Percentiles rank a stretch among this genome's conserved stretches.
Evolutionary conservation across 106 monocot genomes (phyloP).

Genomic region (Dioscorea dumetorum): DNA sequence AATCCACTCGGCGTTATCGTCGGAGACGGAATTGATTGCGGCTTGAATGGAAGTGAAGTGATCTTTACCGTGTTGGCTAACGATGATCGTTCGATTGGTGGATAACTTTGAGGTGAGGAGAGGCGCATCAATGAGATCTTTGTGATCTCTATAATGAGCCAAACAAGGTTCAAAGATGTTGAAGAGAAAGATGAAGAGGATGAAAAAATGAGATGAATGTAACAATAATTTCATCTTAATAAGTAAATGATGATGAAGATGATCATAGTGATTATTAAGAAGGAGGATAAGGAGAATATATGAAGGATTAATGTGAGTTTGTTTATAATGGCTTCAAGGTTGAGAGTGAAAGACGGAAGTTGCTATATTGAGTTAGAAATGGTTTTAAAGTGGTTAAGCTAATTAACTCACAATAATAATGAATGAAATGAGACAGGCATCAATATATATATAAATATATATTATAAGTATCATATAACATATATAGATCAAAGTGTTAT

Average conservation of each 20-base stretch:
- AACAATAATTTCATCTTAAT: background rate
- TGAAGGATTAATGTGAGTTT: background rate
- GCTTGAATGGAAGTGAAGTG: conserved; percentile 61
- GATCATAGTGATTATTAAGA: no score
- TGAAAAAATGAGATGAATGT: background rate
- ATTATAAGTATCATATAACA: no score
- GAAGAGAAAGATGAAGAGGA: conserved; percentile 5
- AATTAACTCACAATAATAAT: no score
- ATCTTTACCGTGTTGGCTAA: conserved; percentile 31
- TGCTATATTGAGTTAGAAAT: background rate
- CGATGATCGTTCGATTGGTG: conserved; percentile 38
- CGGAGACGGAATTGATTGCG: conserved; percentile 70
- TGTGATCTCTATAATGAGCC: background rate
- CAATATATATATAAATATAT: no score
- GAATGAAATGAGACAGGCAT: no score
- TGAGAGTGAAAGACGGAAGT: conserved; percentile 2
- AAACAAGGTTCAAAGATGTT: background rate
- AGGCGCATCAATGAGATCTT: conserved; percentile 30
- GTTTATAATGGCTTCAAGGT: background rate
- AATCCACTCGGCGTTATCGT: conserved; percentile 67
- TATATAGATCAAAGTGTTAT: no score
- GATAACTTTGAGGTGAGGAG: conserved; percentile 35
- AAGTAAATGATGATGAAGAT: no score
- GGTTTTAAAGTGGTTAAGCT: background rate
- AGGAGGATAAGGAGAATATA: no score